Evolutionary conservation across 1,139 yeast genomes (phyloP), one percentile per base, ranked within the genome.

Genomic region (Suzukiozyma palmioleophila): DNA sequence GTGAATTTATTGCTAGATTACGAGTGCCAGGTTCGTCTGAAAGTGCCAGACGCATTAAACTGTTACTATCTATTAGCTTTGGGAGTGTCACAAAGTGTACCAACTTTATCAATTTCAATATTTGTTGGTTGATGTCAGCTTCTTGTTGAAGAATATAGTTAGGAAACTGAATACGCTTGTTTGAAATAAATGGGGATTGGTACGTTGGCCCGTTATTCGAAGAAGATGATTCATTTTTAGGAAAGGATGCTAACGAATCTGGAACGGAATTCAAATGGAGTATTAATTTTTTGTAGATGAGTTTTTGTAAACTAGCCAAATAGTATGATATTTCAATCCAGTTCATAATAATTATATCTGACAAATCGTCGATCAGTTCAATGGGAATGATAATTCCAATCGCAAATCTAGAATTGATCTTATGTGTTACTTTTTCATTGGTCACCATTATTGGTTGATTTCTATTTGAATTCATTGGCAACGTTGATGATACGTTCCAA

Each of bases 341-440:
- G 47, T 73, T 72, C 43, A 67, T 67, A 29, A 73, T 61, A 3
- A 77, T 52, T 5, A 69, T 62, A 37, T 73, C 78, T 32, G 62
- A 58, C 7, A 73, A 45, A 26, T 60, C 59, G 22, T 54, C 51
- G 3, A 57, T 37, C 6, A 62, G 52, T 8, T 67, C 69, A 8
- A 75, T 49, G 0, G 82, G 81, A 2, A 77, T 59, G 1, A 76
- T 61, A 2, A 76, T 34, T 1, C 79, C 80, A 13, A 77, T 63
- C 0, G 79, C 64, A 49, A 75, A 73, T 32, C 79, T 54, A 38
- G 70, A 61, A 38, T 59, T 59, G 31, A 67, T 40, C 35, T 46
- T 50, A 32, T 50, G 54, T 2, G 61, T 55, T 28, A 32, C 39
- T 21, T 26, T 16, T 9, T 47, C 35, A 15, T 34, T 33, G 24